These are phyloP conservation scores for Tranzscheliella williamsii DNA, from an alignment of 1,284 basidiomycete species.

Conservation along the genomic window DNA sequence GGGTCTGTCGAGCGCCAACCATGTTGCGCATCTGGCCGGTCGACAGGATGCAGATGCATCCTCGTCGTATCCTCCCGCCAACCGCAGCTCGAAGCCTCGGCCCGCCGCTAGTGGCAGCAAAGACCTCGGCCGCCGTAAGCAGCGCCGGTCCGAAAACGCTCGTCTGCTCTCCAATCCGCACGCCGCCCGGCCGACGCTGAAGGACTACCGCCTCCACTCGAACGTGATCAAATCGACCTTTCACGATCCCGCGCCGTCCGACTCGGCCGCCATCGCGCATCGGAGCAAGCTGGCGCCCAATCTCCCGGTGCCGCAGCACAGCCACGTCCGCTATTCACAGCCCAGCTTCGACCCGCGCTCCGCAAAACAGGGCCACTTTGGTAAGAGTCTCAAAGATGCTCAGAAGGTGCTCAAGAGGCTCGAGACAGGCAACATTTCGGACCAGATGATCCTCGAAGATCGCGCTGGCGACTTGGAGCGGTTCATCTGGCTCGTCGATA, in stretches of 20 bases:
- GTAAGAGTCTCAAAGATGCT: slow-evolving; percentile 39
- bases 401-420: slow-evolving; percentile 34
- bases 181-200: slow-evolving; percentile 28
- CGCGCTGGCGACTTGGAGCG: slow-evolving; percentile 25
- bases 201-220: slow-evolving; percentile 37
- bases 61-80: slow-evolving; percentile 11
- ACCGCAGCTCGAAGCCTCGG: not conserved
- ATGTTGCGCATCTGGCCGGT: slow-evolving; percentile 9
- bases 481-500: slow-evolving; percentile 35
- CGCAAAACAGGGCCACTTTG: slow-evolving; percentile 44
- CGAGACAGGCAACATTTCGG: slow-evolving; percentile 13
- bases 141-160: slow-evolving; percentile 35
- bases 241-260: not conserved
- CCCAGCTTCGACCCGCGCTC: slow-evolving; percentile 17
- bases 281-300: not conserved
- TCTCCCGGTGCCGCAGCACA: slow-evolving; percentile 5
- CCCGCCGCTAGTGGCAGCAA: not conserved
- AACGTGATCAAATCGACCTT: slow-evolving; percentile 47
- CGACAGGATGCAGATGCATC: not conserved
- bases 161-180: slow-evolving; percentile 47
- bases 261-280: not conserved
- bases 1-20: slow-evolving; percentile 3
- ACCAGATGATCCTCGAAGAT: slow-evolving; percentile 8
- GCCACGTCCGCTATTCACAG: slow-evolving; percentile 3
- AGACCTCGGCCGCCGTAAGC: slow-evolving; percentile 24